These are phyloP conservation scores for Penicillium pulvis DNA, from an alignment of 495 filamentous ascomycete species.

Conservation along the genomic window DNA sequence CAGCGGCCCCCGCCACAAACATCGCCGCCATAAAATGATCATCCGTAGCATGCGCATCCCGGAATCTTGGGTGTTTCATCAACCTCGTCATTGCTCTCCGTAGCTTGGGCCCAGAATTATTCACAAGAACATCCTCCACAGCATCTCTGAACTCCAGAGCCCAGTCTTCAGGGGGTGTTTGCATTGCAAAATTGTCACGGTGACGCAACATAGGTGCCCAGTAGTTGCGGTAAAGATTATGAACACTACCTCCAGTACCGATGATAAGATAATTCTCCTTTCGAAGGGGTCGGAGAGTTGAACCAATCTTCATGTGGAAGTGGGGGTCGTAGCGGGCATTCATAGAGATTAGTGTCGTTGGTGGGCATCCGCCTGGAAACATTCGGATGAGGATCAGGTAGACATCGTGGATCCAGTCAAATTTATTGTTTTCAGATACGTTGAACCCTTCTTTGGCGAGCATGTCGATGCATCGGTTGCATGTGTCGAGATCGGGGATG, in stretches of 20 bases:
- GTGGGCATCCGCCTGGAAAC: constrained; percentile 59
- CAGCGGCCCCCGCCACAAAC: constrained; percentile 58
- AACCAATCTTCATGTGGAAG: constrained; percentile 58
- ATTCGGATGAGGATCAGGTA: constrained; percentile 64
- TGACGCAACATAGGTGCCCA: constrained; percentile 61
- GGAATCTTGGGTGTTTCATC: constrained; percentile 61
- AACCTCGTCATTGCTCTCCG: constrained; percentile 53
- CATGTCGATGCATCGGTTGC: constrained; percentile 44
- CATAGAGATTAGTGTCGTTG: constrained; percentile 57
- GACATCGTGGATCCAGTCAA: constrained; percentile 68
- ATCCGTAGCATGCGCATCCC: constrained; percentile 65
- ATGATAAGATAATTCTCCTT: constrained; percentile 55
- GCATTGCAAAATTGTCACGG: constrained; percentile 60
- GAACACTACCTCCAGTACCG: constrained; percentile 62
- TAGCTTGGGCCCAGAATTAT: constrained; percentile 49
- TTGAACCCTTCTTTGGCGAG: constrained; percentile 53
- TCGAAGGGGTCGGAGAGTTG: constrained; percentile 52
- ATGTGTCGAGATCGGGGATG: constrained; percentile 52
- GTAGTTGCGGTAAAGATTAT: constrained; percentile 63
- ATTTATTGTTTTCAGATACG: constrained; percentile 44
- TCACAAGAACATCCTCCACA: constrained; percentile 54
- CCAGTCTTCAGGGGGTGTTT: constrained; percentile 54
- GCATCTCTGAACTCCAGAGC: constrained; percentile 62
- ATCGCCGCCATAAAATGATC: constrained; percentile 63
- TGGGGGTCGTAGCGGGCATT: constrained; percentile 64